These are phyloP conservation scores for Coleophoma eucalyptorum DNA, from an alignment of 2,329 filamentous ascomycete genomes.

Conservation along the genomic window DNA sequence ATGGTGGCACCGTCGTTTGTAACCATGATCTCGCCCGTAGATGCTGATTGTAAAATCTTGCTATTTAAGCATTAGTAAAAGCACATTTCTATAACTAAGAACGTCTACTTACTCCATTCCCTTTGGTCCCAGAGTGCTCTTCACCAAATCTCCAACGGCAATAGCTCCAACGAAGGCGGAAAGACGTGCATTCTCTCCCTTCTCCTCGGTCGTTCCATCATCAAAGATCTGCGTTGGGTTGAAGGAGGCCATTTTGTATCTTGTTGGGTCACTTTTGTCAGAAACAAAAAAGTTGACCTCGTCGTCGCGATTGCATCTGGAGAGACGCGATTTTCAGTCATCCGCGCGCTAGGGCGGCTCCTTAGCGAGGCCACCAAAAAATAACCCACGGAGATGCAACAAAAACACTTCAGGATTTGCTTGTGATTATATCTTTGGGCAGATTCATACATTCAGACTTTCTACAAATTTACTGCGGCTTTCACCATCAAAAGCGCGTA, in stretches of 20 bases:
- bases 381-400: background rate
- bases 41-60: constrained; percentile 63
- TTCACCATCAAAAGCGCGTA: too few species aligned
- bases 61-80: background rate
- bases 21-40: constrained; percentile 95
- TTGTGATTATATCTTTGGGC: background rate
- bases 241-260: constrained; percentile 46
- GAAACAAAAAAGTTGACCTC: background rate
- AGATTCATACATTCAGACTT: too few species aligned
- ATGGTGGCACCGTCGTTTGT: constrained; percentile 99
- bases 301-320: background rate
- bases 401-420: background rate
- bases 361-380: background rate
- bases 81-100: background rate
- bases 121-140: constrained; percentile 95
- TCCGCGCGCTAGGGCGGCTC: background rate
- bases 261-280: background rate
- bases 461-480: too few species aligned
- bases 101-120: constrained; percentile 90
- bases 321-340: background rate
- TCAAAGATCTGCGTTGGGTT: constrained; percentile 98
- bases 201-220: constrained; percentile 94
- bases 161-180: constrained; percentile 98
- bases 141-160: constrained; percentile 93
- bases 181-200: constrained; percentile 97